Evolutionary conservation across 2,329 filamentous ascomycete species (phyloP), one percentile per base, ranked within the genome.

Genomic region (Colletotrichum abscissum): DNA sequence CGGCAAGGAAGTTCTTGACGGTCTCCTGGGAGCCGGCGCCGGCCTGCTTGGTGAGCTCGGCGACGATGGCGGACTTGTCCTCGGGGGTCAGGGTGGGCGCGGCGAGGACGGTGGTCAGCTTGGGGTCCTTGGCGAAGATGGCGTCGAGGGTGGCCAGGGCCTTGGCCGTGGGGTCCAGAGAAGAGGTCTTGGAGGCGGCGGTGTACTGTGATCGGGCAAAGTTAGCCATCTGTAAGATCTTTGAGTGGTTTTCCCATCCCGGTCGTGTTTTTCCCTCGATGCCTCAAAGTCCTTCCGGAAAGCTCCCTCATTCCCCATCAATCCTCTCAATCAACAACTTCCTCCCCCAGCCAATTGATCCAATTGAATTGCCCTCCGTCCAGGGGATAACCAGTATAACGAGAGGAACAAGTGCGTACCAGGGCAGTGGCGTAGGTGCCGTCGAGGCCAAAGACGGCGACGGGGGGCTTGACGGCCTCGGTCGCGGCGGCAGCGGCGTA

Each of bases 341-440:
- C 42, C 42, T 49, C 19, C 8, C 19, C 42, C 16, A 49, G n/a
- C 70, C 78, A 79, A 77, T 79, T 75, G 73, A 58, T 22, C 68
- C 58, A 72, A 73, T 69, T 69, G 55, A 62, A 55, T 54, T 22
- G n/a, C 6, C 62, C 55, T 49, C 3, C 19, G 42, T 49, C 42
- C 19, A 11, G 19, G 19, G 19, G 68, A 57, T 42, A 66, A 55
- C 28, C 24, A n/a, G 57, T 19, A 26, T 38, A 22, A 57, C 26
- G 42, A 56, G 35, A n/a, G 56, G 52, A 11, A 5, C 9, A 60
- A 58, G n/a, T 8, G 78, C 94, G 85, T 96, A 99, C 97, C 92
- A 99, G 90, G 88, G 97, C 97, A 88, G 93, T 95, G 84, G 97
- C 97, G 88, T 99, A 99, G 84, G 96, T 98, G 86, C 97, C 97